Evolutionary conservation across 2,329 filamentous ascomycete genomes (phyloP).

Genomic region (Diaporthe destruens): DNA sequence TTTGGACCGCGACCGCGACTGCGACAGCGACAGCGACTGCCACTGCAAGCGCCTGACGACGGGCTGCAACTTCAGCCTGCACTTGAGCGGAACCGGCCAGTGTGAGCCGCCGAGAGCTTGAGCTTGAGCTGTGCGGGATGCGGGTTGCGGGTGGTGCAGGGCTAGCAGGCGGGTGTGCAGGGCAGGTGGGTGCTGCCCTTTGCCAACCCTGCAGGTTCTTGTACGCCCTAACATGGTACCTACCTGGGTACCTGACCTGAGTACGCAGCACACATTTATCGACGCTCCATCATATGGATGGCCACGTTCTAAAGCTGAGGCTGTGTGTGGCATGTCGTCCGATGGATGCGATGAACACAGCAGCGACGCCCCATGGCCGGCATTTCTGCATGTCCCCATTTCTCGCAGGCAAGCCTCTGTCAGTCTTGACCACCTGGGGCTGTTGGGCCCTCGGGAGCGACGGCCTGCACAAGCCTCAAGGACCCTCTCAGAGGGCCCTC

Average conservation of each 20-base stretch:
- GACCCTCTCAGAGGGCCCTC: no score
- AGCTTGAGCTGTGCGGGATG: slow-evolving; percentile 24
- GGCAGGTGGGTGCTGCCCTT: neutral
- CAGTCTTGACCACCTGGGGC: no score
- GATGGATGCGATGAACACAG: slow-evolving; percentile 26
- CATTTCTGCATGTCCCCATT: neutral
- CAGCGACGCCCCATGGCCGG: slow-evolving; percentile 10
- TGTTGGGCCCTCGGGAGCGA: neutral
- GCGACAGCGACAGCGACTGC: neutral
- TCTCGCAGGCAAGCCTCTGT: no score
- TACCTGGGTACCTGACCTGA: neutral
- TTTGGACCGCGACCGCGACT: slow-evolving; percentile 4
- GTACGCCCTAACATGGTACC: neutral
- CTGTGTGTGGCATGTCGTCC: slow-evolving; percentile 9
- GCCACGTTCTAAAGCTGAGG: neutral
- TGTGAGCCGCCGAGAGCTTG: slow-evolving; percentile 23
- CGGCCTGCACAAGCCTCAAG: neutral
- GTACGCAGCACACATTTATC: no score
- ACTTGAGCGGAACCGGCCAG: slow-evolving; percentile 30
- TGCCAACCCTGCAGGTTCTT: neutral
- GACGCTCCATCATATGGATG: no score
- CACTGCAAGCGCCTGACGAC: slow-evolving; percentile 34
- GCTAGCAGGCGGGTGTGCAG: neutral
- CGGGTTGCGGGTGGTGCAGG: neutral
- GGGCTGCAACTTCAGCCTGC: slow-evolving; percentile 37